Evolutionary conservation across 2,329 filamentous ascomycete species (phyloP), one percentile per base, ranked within the genome.

Genomic region (Teratosphaeria gauchensis): DNA sequence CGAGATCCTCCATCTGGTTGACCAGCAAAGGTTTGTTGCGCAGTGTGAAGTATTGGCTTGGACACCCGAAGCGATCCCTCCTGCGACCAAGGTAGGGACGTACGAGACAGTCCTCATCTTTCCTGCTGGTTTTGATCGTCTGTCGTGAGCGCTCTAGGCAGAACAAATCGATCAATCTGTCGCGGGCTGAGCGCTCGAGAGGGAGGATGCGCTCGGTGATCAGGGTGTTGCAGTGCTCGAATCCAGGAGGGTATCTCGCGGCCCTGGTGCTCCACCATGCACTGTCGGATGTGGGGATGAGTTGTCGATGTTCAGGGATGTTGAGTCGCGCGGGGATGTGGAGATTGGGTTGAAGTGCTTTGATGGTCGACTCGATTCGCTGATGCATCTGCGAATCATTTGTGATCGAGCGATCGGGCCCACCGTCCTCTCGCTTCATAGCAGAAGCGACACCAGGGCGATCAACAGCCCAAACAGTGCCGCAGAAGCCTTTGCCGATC

Each of bases 21-120:
- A 78, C 16, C 59, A 81, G 74, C 0, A 83, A 71, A 0, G 76
- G 76, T 21, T 76, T 78, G 58, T 84, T 83, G 1, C 77, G 73
- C 0, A 84, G 66, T 19, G 69, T 76, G 61, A 78, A 77, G 55
- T 69, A 70, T 16, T 58, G n/a, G 11, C 46, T 55, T n/a, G 58
- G 55, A 1, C 30, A 32, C 9, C 12, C n/a, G 8, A 56, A 57
- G 42, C 42, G 30, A 7, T 69, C 62, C 35, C 67, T 61, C 24
- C 74, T 72, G 7, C 35, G 35, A 6, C 80, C 80, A 0, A 83
- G 66, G 54, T 82, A 83, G 0, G 75, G 72, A 1, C 80, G 75
- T 11, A 81, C 66, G 0, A 84, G 68, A 54, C 80, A 83, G 58
- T 79, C 61, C 19, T 58, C 54, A 28, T 62, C 55, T 21, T 51